Conservation (phyloP, 305 asterid species). For the Caryopteris hybrid region DNA sequence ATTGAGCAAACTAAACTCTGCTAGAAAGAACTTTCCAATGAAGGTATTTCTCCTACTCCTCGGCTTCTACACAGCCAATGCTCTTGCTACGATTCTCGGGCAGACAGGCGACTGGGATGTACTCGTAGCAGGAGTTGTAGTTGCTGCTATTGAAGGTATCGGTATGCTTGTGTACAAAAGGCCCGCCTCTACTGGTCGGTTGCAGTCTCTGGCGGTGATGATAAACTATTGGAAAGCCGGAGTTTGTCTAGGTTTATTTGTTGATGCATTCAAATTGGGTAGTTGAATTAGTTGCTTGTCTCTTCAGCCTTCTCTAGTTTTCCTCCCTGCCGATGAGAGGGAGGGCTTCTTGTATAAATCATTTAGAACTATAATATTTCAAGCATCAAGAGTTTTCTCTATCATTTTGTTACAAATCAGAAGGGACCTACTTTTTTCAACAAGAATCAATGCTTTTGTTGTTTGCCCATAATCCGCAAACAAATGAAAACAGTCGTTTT, state of each 20-base stretch:
- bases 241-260: slow-evolving; percentile 87
- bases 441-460: too few species aligned
- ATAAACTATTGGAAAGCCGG: slow-evolving; percentile 95
- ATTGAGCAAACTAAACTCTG: slow-evolving; percentile 72
- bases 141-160: slow-evolving; percentile 92
- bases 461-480: too few species aligned
- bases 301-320: background rate
- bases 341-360: slow-evolving; percentile 10
- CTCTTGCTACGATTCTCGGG: slow-evolving; percentile 90
- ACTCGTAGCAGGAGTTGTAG: slow-evolving; percentile 88
- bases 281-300: slow-evolving; percentile 34
- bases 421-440: too few species aligned
- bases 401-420: too few species aligned
- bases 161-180: slow-evolving; percentile 92
- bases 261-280: slow-evolving; percentile 90
- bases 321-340: background rate
- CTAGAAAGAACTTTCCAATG: slow-evolving; percentile 80
- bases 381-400: too few species aligned
- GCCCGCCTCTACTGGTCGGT: slow-evolving; percentile 47
- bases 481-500: too few species aligned
- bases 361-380: too few species aligned
- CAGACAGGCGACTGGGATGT: slow-evolving; percentile 99
- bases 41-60: slow-evolving; percentile 84
- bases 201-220: slow-evolving; percentile 74
- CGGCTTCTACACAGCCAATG: slow-evolving; percentile 95